These are phyloP conservation scores for Xerocomellus dryophilus DNA, from an alignment of 768 basidiomycete genomes.

Conservation along the genomic window DNA sequence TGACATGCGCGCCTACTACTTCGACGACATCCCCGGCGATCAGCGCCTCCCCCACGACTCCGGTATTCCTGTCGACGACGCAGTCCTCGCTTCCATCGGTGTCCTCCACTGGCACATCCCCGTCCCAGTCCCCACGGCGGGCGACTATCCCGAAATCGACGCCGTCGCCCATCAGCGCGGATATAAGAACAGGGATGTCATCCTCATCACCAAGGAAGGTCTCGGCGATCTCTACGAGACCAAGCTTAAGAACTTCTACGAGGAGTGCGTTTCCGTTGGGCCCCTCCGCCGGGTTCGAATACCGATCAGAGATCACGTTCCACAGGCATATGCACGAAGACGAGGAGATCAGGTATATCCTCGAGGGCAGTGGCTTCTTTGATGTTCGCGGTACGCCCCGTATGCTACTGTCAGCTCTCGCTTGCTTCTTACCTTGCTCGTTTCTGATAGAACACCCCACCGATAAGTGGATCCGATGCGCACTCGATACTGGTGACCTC, in stretches of 20 bases:
- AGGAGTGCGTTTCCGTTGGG: slow-evolving; percentile 53
- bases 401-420: not conserved
- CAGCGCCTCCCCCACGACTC: slow-evolving; percentile 81
- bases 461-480: slow-evolving; percentile 80
- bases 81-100: slow-evolving; percentile 53
- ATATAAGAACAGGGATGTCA: slow-evolving; percentile 82
- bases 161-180: slow-evolving; percentile 60
- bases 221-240: slow-evolving; percentile 81
- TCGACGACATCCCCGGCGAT: slow-evolving; percentile 72
- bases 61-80: slow-evolving; percentile 48
- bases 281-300: not conserved
- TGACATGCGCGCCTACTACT: slow-evolving; percentile 75
- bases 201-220: slow-evolving; percentile 73
- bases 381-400: slow-evolving; percentile 75
- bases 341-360: slow-evolving; percentile 90
- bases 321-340: slow-evolving; percentile 90
- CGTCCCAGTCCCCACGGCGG: slow-evolving; percentile 39
- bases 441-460: slow-evolving; percentile 53
- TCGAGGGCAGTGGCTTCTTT: slow-evolving; percentile 87
- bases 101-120: slow-evolving; percentile 70
- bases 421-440: not conserved
- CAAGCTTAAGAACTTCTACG: slow-evolving; percentile 80
- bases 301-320: not conserved
- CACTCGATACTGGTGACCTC: slow-evolving; percentile 74
- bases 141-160: slow-evolving; percentile 51